These are phyloP conservation scores for Cladosporium sphaerospermum DNA, from an alignment of 2,329 filamentous ascomycete species.

Conservation along the genomic window DNA sequence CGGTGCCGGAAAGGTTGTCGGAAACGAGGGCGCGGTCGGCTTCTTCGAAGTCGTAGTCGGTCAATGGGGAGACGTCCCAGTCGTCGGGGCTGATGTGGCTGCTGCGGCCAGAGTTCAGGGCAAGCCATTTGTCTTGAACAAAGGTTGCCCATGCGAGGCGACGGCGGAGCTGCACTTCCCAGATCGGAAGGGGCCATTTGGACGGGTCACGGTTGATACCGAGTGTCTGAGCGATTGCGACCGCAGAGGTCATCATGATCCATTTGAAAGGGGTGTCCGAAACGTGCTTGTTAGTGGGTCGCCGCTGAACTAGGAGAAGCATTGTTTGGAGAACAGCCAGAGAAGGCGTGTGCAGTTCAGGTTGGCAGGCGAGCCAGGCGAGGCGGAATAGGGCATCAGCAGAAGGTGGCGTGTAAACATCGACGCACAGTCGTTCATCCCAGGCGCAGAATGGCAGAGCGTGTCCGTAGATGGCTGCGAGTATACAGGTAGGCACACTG, in stretches of 20 bases:
- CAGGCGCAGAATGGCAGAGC: slow-evolving; percentile 41
- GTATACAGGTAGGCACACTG: slow-evolving; percentile 32
- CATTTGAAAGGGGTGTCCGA: slow-evolving; percentile 31
- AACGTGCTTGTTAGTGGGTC: slow-evolving; percentile 29
- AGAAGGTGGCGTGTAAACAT: slow-evolving; percentile 30
- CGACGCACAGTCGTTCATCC: slow-evolving; percentile 35
- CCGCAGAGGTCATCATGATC: slow-evolving; percentile 30
- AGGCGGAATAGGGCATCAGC: slow-evolving; percentile 28
- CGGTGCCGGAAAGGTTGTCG: slow-evolving; percentile 13
- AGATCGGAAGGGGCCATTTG: slow-evolving; percentile 55
- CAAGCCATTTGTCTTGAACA: slow-evolving; percentile 60
- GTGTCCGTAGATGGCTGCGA: slow-evolving; percentile 40
- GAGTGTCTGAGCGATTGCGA: slow-evolving; percentile 53
- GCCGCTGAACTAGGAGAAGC: slow-evolving; percentile 28
- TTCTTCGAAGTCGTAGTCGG: slow-evolving; percentile 39
- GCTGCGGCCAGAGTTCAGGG: slow-evolving; percentile 52
- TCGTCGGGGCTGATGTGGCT: slow-evolving; percentile 49
- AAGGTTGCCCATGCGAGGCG: slow-evolving; percentile 59
- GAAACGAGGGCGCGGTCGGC: slow-evolving; percentile 17
- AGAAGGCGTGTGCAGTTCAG: slow-evolving; percentile 27
- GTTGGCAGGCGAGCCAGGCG: slow-evolving; percentile 27
- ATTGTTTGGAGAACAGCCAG: slow-evolving; percentile 28
- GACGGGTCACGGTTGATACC: slow-evolving; percentile 57
- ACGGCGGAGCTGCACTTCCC: slow-evolving; percentile 57
- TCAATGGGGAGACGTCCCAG: slow-evolving; percentile 48